Conservation (phyloP, 768 basidiomycete genomes). For the Arthromyces matolae region DNA sequence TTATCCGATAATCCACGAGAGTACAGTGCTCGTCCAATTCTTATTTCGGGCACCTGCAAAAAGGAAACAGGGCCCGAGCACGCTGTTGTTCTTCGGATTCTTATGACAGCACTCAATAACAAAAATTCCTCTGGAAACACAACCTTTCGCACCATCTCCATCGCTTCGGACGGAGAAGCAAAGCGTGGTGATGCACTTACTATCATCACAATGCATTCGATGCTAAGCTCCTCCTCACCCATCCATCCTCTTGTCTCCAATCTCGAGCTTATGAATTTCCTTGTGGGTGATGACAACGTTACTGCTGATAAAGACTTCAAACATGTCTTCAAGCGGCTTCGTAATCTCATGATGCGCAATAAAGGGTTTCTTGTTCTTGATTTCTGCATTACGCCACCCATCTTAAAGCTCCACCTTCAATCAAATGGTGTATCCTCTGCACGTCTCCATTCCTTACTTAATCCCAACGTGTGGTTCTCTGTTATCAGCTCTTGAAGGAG, state of each 20-base stretch:
- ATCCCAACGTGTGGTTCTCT: slow-evolving; percentile 25
- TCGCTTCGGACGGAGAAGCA: slow-evolving; percentile 30
- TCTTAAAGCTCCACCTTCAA: slow-evolving; percentile 22
- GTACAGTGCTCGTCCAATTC: slow-evolving; percentile 22
- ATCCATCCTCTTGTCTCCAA: slow-evolving; percentile 20
- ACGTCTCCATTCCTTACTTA: slow-evolving; percentile 14
- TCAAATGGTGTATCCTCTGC: slow-evolving; percentile 6
- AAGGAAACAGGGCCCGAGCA: slow-evolving; percentile 22
- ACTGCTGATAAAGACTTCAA: slow-evolving; percentile 34
- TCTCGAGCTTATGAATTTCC: slow-evolving; percentile 22
- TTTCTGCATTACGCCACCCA: slow-evolving; percentile 20
- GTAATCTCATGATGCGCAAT: slow-evolving; percentile 25
- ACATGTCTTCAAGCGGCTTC: slow-evolving; percentile 30
- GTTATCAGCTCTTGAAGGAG: slow-evolving; percentile 21
- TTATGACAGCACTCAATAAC: not conserved
- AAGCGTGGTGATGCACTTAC: slow-evolving; percentile 23
- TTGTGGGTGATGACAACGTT: slow-evolving; percentile 30
- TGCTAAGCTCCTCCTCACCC: slow-evolving; percentile 11
- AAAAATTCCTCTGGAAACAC: too few relatives aligned
- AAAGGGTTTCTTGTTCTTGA: slow-evolving; percentile 23
- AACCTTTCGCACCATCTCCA: slow-evolving; percentile 4
- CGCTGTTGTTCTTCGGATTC: not conserved
- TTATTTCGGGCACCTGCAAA: slow-evolving; percentile 28
- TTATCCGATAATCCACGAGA: slow-evolving; percentile 21
- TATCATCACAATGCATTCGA: slow-evolving; percentile 18